Base-by-base conservation (phyloP, 768 basidiomycete species). In the Suillus alpinus region DNA sequence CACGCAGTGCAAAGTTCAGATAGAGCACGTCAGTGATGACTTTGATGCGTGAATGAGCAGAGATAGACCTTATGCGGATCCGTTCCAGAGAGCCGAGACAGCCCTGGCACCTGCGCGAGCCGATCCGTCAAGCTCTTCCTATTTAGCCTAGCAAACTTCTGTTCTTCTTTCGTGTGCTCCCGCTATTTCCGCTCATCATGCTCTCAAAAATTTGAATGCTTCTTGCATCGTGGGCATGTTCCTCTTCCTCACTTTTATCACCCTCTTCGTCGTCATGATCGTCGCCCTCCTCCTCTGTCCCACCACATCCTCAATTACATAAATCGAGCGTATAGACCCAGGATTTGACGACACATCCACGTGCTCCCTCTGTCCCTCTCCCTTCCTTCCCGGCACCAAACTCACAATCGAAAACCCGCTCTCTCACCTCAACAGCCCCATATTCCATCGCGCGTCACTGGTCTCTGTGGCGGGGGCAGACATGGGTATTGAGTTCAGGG, bases 161-260 rank as follows among this genome's bases (percentile, higher is more conserved):
- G 63, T 32, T 62, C 64, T 65, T 68, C 37, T 65, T 66, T 61
- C 58, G 71, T 56, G 64, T 63, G 58, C 62, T 72, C 31, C 66
- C 59, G 12, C 65, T 32, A 60, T 71, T 76, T 63, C 78, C 75
- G 40, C 78, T 86, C 80, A 93, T 77, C 92, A 93, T 94, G 65
- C 84, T 94, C 77, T 88, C 89, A 68, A 95, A 94, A 70, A 92
- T 95, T 65, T 85, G 77, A 57, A 95, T 90, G 66, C 92, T 94
- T 74, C 88, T 79, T 46, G 85, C 67, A 71, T 93, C 92, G 59
- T 80, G 74, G 52, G 65, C 70, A 56, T 75, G 65, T 60, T 77
- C 69, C 49, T 68, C 78, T 23, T 71, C 75, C 13, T 75, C 69
- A 6, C 76, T 71, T 26, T 69, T 79, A 5, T 74, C 78, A 6